Evolutionary conservation across 306 rosid species (phyloP).

Genomic region (Vigna trinervia): DNA sequence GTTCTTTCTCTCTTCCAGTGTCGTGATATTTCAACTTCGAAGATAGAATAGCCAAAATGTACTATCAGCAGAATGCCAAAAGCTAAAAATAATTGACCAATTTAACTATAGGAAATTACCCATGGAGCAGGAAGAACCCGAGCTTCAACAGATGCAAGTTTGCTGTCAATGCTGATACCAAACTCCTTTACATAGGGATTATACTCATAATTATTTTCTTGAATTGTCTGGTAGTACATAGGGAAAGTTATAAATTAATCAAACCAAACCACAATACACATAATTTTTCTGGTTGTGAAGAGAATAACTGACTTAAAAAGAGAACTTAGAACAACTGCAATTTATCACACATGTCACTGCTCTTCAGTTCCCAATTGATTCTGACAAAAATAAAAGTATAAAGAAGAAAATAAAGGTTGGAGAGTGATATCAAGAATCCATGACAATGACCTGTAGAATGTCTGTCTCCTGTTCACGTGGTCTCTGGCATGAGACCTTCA

Average conservation of each 20-base stretch:
- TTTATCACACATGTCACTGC: conserved; percentile 11
- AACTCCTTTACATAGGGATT: conserved; percentile 56
- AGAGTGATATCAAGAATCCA: conserved; percentile 25
- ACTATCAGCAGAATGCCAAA: conserved; percentile 3
- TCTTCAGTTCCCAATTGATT: conserved; percentile 14
- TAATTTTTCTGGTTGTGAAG: neutral
- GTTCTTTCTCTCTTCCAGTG: conserved; percentile 55
- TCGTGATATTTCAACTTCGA: conserved; percentile 53
- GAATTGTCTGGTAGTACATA: conserved; percentile 45
- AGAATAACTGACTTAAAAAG: neutral
- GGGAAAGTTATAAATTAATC: conserved; percentile 27
- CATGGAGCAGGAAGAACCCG: conserved; percentile 66
- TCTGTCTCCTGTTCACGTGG: conserved; percentile 59
- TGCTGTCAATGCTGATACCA: conserved; percentile 53
- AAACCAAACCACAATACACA: neutral
- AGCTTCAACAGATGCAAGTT: conserved; percentile 54
- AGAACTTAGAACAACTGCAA: conserved; percentile 10
- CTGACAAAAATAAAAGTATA: neutral
- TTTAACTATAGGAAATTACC: conserved; percentile 41
- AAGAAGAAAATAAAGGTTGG: neutral
- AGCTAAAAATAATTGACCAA: conserved; percentile 4
- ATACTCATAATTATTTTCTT: conserved; percentile 50
- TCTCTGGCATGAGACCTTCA: conserved; percentile 60
- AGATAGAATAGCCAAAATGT: conserved; percentile 26
- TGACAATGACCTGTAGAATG: conserved; percentile 51